phyloP scores from a whole-genome alignment of 2,329 filamentous ascomycete species.

The Ophiostoma sp. region DNA sequence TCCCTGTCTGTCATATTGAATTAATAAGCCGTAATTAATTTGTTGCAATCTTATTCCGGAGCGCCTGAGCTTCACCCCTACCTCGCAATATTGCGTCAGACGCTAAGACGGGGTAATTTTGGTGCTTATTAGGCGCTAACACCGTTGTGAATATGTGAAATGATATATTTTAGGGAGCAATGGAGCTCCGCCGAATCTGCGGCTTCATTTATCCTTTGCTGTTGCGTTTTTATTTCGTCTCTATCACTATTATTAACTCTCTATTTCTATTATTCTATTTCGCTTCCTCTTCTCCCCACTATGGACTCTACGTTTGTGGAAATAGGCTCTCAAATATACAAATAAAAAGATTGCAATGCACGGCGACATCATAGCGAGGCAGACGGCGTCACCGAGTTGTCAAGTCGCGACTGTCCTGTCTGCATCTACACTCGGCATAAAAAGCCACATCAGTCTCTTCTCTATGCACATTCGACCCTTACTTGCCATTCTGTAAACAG shows the following conservation, averaged over 20 bases:
- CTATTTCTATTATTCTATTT: background rate
- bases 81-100: constrained; percentile 26
- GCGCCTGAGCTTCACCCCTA: background rate
- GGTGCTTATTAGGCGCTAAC: background rate
- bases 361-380: constrained; percentile 3
- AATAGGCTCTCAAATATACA: background rate
- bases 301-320: background rate
- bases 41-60: constrained; percentile 7
- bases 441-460: too few species aligned
- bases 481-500: too few species aligned
- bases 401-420: background rate
- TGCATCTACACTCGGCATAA: too few species aligned
- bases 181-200: background rate
- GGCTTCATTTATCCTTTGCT: background rate
- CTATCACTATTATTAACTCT: too few species aligned
- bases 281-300: background rate
- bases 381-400: background rate
- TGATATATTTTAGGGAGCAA: background rate
- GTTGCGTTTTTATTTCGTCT: background rate
- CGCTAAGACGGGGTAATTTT: constrained; percentile 20
- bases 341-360: background rate
- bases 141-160: background rate
- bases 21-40: background rate
- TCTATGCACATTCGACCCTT: too few species aligned
- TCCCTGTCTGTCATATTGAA: background rate